These are phyloP conservation scores for Suhomyces panamericanus DNA, from an alignment of 1,139 yeast species.

Conservation along the genomic window DNA sequence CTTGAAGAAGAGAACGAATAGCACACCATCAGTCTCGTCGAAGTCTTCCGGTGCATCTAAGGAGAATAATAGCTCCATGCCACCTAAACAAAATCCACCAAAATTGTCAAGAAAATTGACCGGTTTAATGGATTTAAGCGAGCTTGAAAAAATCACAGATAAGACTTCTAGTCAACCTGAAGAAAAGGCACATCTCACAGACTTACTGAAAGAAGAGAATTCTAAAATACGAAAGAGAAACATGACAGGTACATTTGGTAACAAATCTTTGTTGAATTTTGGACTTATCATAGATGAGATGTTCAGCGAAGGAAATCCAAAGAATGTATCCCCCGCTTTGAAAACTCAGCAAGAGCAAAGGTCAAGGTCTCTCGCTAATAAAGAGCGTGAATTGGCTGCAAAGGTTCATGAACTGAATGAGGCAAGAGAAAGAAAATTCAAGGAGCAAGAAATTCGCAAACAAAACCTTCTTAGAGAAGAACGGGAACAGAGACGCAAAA, in stretches of 20 bases:
- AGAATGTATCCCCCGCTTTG: neutral
- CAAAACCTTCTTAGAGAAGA: slow-evolving; percentile 9
- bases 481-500: slow-evolving; percentile 10
- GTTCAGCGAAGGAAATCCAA: slow-evolving; percentile 14
- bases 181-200: neutral
- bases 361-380: slow-evolving; percentile 17
- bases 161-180: neutral
- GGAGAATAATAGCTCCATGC: slow-evolving; percentile 1
- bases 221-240: slow-evolving; percentile 9
- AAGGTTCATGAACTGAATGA: slow-evolving; percentile 33
- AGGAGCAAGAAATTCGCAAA: slow-evolving; percentile 17
- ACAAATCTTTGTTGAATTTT: slow-evolving; percentile 33
- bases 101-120: slow-evolving; percentile 27
- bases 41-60: slow-evolving; percentile 2
- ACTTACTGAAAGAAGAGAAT: neutral
- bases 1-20: slow-evolving; percentile 7
- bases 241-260: slow-evolving; percentile 13
- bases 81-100: slow-evolving; percentile 22
- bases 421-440: slow-evolving; percentile 27
- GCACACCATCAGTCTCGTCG: slow-evolving; percentile 5
- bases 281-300: slow-evolving; percentile 26
- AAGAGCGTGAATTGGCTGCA: slow-evolving; percentile 34
- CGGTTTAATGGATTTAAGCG: slow-evolving; percentile 23
- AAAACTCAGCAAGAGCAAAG: neutral
- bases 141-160: slow-evolving; percentile 11